These are phyloP conservation scores for Emericellopsis terricola DNA, from an alignment of 495 filamentous ascomycete genomes.

Conservation along the genomic window DNA sequence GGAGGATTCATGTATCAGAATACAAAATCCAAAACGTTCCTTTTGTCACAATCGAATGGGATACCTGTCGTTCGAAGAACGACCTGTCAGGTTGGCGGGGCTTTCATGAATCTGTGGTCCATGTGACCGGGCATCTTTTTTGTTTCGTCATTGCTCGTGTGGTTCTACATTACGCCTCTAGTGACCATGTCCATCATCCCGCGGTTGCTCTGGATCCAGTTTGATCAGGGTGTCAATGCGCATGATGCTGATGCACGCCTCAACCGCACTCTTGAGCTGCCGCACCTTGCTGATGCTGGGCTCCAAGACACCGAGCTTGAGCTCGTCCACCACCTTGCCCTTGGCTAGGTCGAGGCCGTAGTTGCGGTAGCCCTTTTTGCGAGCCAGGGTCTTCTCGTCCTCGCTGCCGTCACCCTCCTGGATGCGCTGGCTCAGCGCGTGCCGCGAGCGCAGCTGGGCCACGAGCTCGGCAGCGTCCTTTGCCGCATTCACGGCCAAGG, in stretches of 20 bases:
- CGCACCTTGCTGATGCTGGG: conserved; percentile 97
- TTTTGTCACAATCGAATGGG: too few relatives aligned
- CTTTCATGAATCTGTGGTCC: too few relatives aligned
- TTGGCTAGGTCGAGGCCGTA: conserved; percentile 84
- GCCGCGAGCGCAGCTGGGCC: conserved; percentile 83
- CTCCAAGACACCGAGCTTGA: conserved; percentile 92
- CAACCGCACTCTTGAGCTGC: conserved; percentile 95
- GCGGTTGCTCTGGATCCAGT: conserved; percentile 76
- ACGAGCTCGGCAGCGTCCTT: conserved; percentile 92
- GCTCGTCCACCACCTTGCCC: conserved; percentile 79
- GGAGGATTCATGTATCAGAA: too few relatives aligned
- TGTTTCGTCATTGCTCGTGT: too few relatives aligned
- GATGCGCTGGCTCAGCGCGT: conserved; percentile 84
- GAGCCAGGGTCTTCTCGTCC: conserved; percentile 72
- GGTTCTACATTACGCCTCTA: too few relatives aligned
- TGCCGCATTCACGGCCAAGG: conserved; percentile 88
- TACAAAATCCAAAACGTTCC: too few relatives aligned
- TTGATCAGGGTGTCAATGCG: conserved; percentile 98
- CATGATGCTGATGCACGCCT: conserved; percentile 99
- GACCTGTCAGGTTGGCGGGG: too few relatives aligned
- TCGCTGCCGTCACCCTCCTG: conserved; percentile 65
- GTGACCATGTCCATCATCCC: conserved; percentile 66
- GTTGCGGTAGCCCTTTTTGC: conserved; percentile 95
- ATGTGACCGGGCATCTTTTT: too few relatives aligned
- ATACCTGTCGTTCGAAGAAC: too few relatives aligned